These are phyloP conservation scores for Hypoxylon sp. DNA, from an alignment of 2,329 filamentous ascomycete genomes.

Conservation along the genomic window DNA sequence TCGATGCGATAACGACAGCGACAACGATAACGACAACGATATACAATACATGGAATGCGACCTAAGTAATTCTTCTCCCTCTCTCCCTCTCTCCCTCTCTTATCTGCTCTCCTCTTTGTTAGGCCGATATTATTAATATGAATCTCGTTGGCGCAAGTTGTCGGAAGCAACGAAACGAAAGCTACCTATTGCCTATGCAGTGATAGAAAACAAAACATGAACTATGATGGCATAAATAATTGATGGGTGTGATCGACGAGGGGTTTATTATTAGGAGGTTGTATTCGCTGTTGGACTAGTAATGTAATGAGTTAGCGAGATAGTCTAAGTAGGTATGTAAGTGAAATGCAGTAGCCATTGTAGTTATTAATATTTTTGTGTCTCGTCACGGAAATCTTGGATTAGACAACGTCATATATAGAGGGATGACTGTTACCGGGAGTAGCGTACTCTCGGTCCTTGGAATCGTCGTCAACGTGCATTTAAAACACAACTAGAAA, in stretches of 20 bases:
- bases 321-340: constrained; percentile 11
- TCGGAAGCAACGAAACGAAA: constrained; percentile 10
- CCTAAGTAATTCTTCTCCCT: constrained; percentile 3
- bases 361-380: constrained; percentile 25
- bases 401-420: constrained; percentile 42
- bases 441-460: constrained; percentile 29
- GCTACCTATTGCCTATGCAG: not conserved
- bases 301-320: constrained; percentile 17
- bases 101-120: not conserved
- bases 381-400: constrained; percentile 35
- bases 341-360: constrained; percentile 5
- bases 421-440: constrained; percentile 28
- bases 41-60: constrained; percentile 22
- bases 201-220: constrained; percentile 3
- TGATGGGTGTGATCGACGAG: constrained; percentile 15
- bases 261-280: constrained; percentile 35
- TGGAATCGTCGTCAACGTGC: constrained; percentile 36
- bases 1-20: constrained; percentile 26
- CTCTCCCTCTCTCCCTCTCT: not conserved
- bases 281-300: constrained; percentile 24
- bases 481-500: constrained; percentile 18
- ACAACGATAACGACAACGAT: constrained; percentile 15
- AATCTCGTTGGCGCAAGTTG: constrained; percentile 17
- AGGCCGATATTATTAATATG: constrained; percentile 15
- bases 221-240: constrained; percentile 25